phyloP scores from a whole-genome alignment of 768 basidiomycete genomes.

The Leccinum boreale region DNA sequence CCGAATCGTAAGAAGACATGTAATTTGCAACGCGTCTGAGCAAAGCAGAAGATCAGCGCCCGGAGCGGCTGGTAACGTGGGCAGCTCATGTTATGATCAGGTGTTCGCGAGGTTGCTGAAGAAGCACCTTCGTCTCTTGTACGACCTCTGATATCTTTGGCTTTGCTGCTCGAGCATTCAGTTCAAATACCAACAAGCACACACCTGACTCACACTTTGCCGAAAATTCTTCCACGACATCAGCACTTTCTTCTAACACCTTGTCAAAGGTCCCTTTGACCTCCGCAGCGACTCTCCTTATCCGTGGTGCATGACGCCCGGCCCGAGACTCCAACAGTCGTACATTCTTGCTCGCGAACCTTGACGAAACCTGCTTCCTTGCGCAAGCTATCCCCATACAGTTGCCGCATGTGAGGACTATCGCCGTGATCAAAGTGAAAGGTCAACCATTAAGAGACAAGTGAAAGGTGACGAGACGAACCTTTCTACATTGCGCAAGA shows the following conservation, averaged over 20 bases:
- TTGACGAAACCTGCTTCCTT: slow-evolving; percentile 98
- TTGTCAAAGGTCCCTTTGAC: slow-evolving; percentile 94
- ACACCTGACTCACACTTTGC: slow-evolving; percentile 65
- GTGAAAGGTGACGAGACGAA: slow-evolving; percentile 37
- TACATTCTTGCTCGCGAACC: slow-evolving; percentile 86
- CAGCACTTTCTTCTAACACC: slow-evolving; percentile 91
- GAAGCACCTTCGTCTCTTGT: slow-evolving; percentile 85
- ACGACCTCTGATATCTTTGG: slow-evolving; percentile 87
- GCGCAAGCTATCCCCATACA: slow-evolving; percentile 93
- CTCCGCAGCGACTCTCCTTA: slow-evolving; percentile 78
- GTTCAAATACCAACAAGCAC: not conserved
- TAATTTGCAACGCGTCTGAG: slow-evolving; percentile 77
- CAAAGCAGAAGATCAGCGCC: not conserved
- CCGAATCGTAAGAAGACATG: slow-evolving; percentile 71
- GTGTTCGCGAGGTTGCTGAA: slow-evolving; percentile 88
- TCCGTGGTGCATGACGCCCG: slow-evolving; percentile 75
- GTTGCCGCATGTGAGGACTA: slow-evolving; percentile 97
- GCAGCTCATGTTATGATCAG: slow-evolving; percentile 83
- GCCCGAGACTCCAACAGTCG: slow-evolving; percentile 71
- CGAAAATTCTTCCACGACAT: slow-evolving; percentile 90
- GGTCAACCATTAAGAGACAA: not conserved
- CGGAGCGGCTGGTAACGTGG: not conserved
- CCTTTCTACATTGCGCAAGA: slow-evolving; percentile 89
- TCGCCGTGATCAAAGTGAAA: not conserved
- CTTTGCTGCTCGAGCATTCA: slow-evolving; percentile 50